These are phyloP conservation scores for Euphorbia peplus DNA, from an alignment of 345 rosid species.

Conservation along the genomic window DNA sequence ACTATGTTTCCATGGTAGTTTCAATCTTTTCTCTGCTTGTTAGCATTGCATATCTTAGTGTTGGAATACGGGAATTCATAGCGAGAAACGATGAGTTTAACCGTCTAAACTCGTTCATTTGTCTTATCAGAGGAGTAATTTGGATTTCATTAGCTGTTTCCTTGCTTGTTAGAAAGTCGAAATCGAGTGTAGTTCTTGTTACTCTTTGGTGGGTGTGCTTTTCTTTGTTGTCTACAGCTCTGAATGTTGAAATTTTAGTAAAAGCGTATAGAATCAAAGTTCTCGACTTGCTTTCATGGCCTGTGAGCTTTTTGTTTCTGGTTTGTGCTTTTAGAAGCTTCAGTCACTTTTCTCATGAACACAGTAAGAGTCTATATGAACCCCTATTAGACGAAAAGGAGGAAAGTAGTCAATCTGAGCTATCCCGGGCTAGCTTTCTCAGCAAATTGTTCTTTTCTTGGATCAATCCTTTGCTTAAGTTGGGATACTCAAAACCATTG, in stretches of 20 bases:
- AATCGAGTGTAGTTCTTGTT: conserved; percentile 37
- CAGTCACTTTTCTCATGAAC: conserved; percentile 17
- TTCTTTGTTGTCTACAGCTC: conserved; percentile 42
- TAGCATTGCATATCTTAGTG: conserved; percentile 36
- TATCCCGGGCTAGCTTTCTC: conserved; percentile 15
- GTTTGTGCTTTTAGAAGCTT: conserved; percentile 49
- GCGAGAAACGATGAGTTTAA: conserved; percentile 8
- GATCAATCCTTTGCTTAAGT: conserved; percentile 29
- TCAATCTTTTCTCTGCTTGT: conserved; percentile 43
- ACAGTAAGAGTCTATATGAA: conserved; percentile 33
- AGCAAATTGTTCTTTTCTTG: conserved; percentile 31
- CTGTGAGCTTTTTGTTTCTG: conserved; percentile 48
- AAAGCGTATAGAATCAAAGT: conserved; percentile 31
- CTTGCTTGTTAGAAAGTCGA: conserved; percentile 47
- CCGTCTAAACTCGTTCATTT: conserved; percentile 28
- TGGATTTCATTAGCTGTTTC: conserved; percentile 65
- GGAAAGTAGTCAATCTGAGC: conserved; percentile 6
- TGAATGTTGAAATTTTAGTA: conserved; percentile 34
- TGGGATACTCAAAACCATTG: conserved; percentile 27
- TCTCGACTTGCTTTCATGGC: conserved; percentile 44
- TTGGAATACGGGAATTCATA: conserved; percentile 41
- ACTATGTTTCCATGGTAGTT: conserved; percentile 35
- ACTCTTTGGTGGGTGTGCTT: conserved; percentile 71
- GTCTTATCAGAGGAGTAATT: conserved; percentile 46
- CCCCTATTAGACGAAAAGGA: conserved; percentile 38